Base-by-base conservation (phyloP, 1,139 yeast species). In the Candida gigantensis region DNA sequence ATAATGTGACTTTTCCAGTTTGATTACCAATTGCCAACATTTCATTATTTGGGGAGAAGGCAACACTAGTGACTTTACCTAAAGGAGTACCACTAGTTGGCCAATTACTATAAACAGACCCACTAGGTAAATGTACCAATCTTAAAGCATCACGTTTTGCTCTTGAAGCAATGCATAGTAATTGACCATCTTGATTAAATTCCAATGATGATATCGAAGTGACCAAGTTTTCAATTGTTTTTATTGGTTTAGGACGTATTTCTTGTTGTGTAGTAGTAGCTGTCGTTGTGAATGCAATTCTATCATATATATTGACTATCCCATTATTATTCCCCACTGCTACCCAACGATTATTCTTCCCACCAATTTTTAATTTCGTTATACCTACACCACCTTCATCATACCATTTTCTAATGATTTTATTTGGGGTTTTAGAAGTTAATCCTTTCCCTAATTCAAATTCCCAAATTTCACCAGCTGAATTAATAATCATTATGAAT, bases 21-120 rank as follows among this genome's bases (percentile, higher is more conserved):
- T 88, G 95, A 53, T 90, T 92, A 43, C 96, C 98, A 2, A 89
- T 77, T 12, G 92, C 88, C 42, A 92, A 61, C 81, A 89, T 79
- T 59, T 88, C 92, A 40, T 82, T 79, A 45, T 80, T 80, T 18
- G 95, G 90, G 18, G 95, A 81, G 59, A 90, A 90, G 8, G 80
- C 76, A 3, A 80, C 83, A n/a, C 84, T 65, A 1, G 97, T 87
- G 28, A 94, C 96, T 49, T 83, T 81, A 17, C 98, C 99, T 47
- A 94, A 74, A 3, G 98, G 98, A 0, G 99, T 90, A 6, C 89
- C 92, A 40, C 92, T 81, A 2, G 97, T 92, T 14, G 99, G 99
- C 98, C 98, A 94, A 68, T 94, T 94, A 39, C 81, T 74, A 61
- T 81, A 94, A 3, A 87, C 96, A 9, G 87, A 77, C 43, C 92